Conservation (phyloP, 345 rosid species). For the Capsella bursapastoris region DNA sequence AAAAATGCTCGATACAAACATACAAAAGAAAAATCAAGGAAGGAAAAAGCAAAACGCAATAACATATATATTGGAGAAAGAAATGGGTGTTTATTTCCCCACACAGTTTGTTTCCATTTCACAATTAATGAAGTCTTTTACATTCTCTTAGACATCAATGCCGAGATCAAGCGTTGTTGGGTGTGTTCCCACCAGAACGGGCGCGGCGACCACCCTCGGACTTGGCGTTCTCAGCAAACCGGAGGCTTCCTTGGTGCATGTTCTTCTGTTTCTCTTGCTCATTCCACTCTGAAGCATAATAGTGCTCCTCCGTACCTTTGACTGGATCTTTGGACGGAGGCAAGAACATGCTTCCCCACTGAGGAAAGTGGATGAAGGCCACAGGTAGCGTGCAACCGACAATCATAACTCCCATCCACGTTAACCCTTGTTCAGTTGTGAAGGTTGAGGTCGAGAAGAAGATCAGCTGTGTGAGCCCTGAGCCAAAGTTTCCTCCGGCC, state of each 20-base stretch:
- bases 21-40: not conserved
- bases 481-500: conserved; percentile 67
- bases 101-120: conserved; percentile 3
- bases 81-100: conserved; percentile 13
- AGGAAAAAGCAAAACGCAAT: conserved; percentile 7
- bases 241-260: conserved; percentile 52
- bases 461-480: conserved; percentile 56
- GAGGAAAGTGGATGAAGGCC: conserved; percentile 55
- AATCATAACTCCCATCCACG: conserved; percentile 63
- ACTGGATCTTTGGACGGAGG: conserved; percentile 46
- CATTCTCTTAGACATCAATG: not conserved
- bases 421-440: conserved; percentile 50
- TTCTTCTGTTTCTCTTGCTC: conserved; percentile 52
- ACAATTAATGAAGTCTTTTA: conserved; percentile 11
- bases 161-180: conserved; percentile 24
- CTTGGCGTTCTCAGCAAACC: conserved; percentile 55
- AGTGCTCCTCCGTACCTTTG: conserved; percentile 50
- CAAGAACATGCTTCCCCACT: conserved; percentile 73
- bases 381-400: conserved; percentile 60
- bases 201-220: conserved; percentile 51
- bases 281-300: conserved; percentile 54
- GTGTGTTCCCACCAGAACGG: conserved; percentile 18
- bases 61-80: conserved; percentile 4
- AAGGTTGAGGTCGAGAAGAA: conserved; percentile 52
- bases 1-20: conserved; percentile 13